Percentiles rank a stretch among this genome's conserved stretches.
phyloP scores from a whole-genome alignment of 176 grass and related monocot species.

The Canna indica region DNA sequence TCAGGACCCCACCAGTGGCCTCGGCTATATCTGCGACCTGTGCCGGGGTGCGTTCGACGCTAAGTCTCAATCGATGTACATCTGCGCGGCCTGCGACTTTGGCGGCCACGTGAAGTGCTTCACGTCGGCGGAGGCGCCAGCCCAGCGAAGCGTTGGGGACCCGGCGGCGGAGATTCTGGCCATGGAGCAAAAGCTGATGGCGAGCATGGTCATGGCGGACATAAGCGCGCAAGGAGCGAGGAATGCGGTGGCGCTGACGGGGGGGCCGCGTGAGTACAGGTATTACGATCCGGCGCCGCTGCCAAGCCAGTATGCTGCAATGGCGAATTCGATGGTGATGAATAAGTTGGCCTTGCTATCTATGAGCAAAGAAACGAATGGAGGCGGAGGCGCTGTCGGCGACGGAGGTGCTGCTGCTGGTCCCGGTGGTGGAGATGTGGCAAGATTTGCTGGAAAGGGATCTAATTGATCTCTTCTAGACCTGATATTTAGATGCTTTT shows the following conservation, averaged over 20 bases:
- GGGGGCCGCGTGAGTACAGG: neutral
- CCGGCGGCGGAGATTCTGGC: neutral
- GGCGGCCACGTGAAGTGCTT: slow-evolving; percentile 28
- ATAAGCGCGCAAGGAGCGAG: neutral
- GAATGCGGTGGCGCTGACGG: neutral
- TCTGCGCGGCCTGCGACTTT: slow-evolving; percentile 9
- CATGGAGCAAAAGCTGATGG: neutral
- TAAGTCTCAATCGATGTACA: slow-evolving; percentile 11
- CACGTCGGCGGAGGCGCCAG: neutral
- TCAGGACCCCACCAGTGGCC: neutral
- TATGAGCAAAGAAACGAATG: neutral
- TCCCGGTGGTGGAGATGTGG: neutral
- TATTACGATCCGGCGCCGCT: neutral
- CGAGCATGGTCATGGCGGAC: neutral
- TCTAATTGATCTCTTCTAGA: no score
- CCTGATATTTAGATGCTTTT: no score
- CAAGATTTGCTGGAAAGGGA: neutral
- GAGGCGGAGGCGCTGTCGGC: neutral
- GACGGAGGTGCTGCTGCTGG: neutral
- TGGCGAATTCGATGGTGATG: neutral
- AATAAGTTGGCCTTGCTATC: neutral
- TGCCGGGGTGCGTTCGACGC: neutral
- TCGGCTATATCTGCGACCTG: neutral
- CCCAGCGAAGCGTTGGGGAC: neutral
- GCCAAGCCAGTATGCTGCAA: neutral